Percentiles rank a stretch among this genome's conserved stretches.
Conservation (phyloP, 352 stramenopile genomes). For the Stramenopiles sp. region DNA sequence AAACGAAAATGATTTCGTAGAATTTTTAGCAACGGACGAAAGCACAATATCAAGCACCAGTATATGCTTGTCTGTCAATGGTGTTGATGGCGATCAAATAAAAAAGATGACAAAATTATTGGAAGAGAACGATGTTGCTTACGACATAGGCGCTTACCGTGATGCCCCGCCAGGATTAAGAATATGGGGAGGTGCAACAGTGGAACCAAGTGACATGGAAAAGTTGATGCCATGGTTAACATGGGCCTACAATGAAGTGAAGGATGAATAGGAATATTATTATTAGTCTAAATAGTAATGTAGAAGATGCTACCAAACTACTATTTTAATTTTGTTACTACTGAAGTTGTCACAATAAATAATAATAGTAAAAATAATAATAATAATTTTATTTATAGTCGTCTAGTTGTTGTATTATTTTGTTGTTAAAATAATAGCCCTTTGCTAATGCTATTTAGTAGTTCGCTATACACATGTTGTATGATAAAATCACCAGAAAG, state of each 20-base stretch:
- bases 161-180: conserved; percentile 88
- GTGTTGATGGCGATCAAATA: conserved; percentile 70
- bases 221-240: conserved; percentile 93
- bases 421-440: no score
- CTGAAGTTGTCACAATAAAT: no score
- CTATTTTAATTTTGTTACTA: no score
- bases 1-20: conserved; percentile 82
- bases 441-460: no score
- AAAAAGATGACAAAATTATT: conserved; percentile 87
- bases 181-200: conserved; percentile 97
- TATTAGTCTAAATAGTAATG: no score
- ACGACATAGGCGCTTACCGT: conserved; percentile 93
- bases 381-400: no score
- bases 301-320: no score
- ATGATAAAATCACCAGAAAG: no score
- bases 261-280: conserved; percentile 35
- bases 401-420: no score
- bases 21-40: conserved; percentile 84
- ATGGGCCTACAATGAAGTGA: conserved; percentile 82
- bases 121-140: conserved; percentile 80
- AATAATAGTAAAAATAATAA: no score
- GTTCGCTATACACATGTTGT: no score
- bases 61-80: conserved; percentile 83
- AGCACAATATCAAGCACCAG: conserved; percentile 82
- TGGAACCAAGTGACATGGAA: conserved; percentile 90